Evolutionary conservation across 345 rosid species (phyloP), one percentile per base, ranked within the genome.

Genomic region (Punica granatum): DNA sequence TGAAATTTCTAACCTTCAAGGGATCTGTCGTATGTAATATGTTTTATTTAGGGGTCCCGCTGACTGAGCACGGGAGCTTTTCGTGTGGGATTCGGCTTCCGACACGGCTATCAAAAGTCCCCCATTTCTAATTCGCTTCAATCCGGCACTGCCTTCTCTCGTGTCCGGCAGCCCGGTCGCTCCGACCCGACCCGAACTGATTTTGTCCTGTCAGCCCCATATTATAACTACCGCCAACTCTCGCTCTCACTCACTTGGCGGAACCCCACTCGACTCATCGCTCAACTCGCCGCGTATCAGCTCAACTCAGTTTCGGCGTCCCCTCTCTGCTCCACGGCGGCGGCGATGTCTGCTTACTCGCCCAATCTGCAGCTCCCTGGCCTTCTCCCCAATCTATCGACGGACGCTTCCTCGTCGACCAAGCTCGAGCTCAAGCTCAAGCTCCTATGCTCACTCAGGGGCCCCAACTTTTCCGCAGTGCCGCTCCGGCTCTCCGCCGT

Each of bases 321-420:
- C 28, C 18, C 6, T 49, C 56, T 49, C 30, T 23, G 28, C 59
- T 53, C 59, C 11, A 3, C 59, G 59, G 11, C 59, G 59, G 59
- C 31, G 59, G 59, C 30, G 2, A 53, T 53, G 59, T 53, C 59
- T 53, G 59, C 59, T 7, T 53, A 53, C 59, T 53, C 59, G n/a
- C 59, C 25, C 23, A 23, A 23, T 7, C 59, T 53, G 31, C 59
- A 25, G 31, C 59, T 23, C 31, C 31, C 12, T 23, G 30, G 59
- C 59, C 31, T 13, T 6, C 59, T 53, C 12, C 8, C 59, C 12
- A 7, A 25, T 25, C 8, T 12, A 25, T 25, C 59, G 14, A 6
- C 8, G 14, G 13, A 53, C 31, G 23, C 59, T 12, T 12, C 6
- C 8, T 23, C 3, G 30, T 23, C 59, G 30, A 25, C 59, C 31